phyloP scores from a whole-genome alignment of 2,329 filamentous ascomycete genomes.

The Colletotrichum aenigma region DNA sequence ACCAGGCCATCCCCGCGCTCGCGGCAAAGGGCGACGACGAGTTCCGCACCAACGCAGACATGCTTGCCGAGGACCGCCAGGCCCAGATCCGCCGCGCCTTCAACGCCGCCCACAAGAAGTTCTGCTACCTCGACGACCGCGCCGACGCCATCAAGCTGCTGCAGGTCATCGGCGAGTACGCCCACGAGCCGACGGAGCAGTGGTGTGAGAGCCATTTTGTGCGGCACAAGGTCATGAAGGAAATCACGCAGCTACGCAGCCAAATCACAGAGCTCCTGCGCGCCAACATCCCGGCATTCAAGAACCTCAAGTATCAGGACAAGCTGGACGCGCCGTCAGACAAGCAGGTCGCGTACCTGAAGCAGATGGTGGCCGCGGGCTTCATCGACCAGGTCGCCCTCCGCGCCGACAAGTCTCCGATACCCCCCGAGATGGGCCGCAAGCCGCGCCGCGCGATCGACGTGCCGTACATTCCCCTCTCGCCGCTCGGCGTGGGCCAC shows the following conservation, averaged over 20 bases:
- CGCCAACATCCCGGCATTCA: constrained; percentile 72
- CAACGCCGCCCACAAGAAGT: constrained; percentile 77
- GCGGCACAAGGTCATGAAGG: constrained; percentile 83
- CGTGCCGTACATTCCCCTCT: constrained; percentile 87
- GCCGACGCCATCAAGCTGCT: constrained; percentile 91
- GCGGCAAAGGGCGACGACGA: constrained; percentile 51
- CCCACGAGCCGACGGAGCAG: constrained; percentile 70
- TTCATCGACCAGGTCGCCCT: constrained; percentile 96
- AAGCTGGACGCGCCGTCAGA: constrained; percentile 63
- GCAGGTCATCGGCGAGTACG: constrained; percentile 86
- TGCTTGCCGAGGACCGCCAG: constrained; percentile 72
- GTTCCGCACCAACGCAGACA: constrained; percentile 68
- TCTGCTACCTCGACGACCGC: constrained; percentile 80
- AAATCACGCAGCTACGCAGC: constrained; percentile 80
- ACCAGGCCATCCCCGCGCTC: constrained; percentile 69
- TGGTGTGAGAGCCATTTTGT: constrained; percentile 89
- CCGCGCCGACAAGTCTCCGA: constrained; percentile 82
- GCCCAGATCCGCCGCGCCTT: constrained; percentile 65
- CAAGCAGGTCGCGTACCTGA: constrained; percentile 78
- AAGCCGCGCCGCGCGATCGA: constrained; percentile 88
- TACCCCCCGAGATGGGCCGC: constrained; percentile 67
- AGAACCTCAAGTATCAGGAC: constrained; percentile 58
- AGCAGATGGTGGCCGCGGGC: constrained; percentile 89
- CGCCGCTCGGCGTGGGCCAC: constrained; percentile 61
- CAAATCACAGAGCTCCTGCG: constrained; percentile 85